Conservation (phyloP, 78 protist species). For the Goniomonas avonlea region DNA sequence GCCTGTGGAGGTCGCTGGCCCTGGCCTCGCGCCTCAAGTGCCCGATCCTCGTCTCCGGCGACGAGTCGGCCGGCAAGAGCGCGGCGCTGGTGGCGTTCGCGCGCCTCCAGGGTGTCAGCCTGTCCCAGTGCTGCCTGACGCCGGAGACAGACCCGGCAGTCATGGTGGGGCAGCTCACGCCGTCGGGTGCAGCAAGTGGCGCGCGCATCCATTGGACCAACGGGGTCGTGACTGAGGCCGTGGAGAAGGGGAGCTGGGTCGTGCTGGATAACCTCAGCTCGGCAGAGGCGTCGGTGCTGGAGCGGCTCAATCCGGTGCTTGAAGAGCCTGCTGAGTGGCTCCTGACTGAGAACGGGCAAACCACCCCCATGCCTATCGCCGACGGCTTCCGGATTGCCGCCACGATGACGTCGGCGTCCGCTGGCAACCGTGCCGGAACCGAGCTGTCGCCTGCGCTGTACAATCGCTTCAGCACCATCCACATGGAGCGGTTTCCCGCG, state of each 20-base stretch:
- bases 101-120: not conserved
- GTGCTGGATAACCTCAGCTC: not conserved
- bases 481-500: not conserved
- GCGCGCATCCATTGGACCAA: not conserved
- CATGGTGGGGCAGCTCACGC: not conserved
- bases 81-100: not conserved
- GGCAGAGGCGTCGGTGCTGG: not conserved
- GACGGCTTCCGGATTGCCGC: not conserved
- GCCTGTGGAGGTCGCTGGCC: too few species aligned
- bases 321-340: not conserved
- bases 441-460: not conserved
- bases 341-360: not conserved
- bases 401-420: not conserved
- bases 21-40: too few species aligned
- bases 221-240: not conserved
- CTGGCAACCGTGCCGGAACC: not conserved
- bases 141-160: not conserved
- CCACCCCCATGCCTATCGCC: not conserved
- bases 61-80: not conserved
- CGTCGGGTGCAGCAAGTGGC: not conserved
- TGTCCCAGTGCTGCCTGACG: not conserved
- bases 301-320: conserved; percentile 10
- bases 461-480: not conserved
- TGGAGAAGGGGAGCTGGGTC: not conserved
- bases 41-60: not conserved